Percentiles rank a stretch among this genome's conserved stretches.
Conservation (phyloP, 352 stramenopile species). For the Globisporangium lucens region DNA sequence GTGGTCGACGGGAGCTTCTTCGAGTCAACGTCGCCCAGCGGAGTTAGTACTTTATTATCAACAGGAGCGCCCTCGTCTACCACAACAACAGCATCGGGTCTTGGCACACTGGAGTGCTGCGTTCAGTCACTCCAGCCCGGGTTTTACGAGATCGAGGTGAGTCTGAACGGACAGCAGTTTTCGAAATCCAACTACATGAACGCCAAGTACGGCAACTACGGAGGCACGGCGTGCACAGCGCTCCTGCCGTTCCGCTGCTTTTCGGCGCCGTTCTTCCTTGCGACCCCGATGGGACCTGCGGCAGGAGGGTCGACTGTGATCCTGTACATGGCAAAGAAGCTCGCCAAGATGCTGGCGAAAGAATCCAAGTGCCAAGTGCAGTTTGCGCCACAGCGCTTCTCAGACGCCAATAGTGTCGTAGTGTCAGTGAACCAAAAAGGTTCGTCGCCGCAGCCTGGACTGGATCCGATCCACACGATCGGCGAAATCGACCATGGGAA, state of each 20-base stretch:
- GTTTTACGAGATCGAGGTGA: conserved; percentile 65
- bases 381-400: conserved; percentile 36
- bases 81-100: background rate
- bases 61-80: background rate
- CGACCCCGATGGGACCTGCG: conserved; percentile 56
- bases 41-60: conserved; percentile 1
- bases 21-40: background rate
- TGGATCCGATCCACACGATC: conserved; percentile 32
- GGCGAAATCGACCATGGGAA: conserved; percentile 57
- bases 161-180: conserved; percentile 69
- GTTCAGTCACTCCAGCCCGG: conserved; percentile 31
- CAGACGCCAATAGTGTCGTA: background rate
- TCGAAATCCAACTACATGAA: conserved; percentile 52
- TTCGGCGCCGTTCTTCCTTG: conserved; percentile 52
- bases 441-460: conserved; percentile 13
- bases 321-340: conserved; percentile 46
- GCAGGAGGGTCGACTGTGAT: conserved; percentile 58
- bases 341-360: conserved; percentile 45
- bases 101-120: conserved; percentile 25
- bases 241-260: conserved; percentile 64
- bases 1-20: conserved; percentile 35
- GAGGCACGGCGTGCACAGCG: conserved; percentile 48
- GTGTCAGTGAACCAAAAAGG: conserved; percentile 13
- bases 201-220: conserved; percentile 62
- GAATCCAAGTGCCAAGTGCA: conserved; percentile 60